Evolutionary conservation across 2,329 filamentous ascomycete species (phyloP).

Genomic region (Pseudonectria buxi): DNA sequence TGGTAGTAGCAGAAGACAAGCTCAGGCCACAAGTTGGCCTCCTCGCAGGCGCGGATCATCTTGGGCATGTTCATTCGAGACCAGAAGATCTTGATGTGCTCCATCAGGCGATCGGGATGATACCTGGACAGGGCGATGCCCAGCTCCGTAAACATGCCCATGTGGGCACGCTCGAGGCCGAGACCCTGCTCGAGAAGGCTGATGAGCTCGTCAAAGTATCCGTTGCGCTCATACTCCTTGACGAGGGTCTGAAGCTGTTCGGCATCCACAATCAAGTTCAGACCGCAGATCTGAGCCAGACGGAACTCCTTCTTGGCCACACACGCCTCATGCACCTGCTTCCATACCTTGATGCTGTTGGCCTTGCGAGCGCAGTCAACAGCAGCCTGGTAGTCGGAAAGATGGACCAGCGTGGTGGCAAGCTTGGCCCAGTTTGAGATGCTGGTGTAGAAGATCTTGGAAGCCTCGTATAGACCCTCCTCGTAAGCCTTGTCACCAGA

Average conservation of each 20-base stretch:
- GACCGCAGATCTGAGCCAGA: slow-evolving; percentile 94
- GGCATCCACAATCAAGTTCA: slow-evolving; percentile 95
- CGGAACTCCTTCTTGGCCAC: slow-evolving; percentile 98
- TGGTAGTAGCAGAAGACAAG: slow-evolving; percentile 97
- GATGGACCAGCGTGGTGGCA: slow-evolving; percentile 93
- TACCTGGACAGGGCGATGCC: slow-evolving; percentile 92
- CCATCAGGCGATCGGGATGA: slow-evolving; percentile 93
- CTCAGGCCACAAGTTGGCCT: slow-evolving; percentile 94
- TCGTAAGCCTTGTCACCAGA: slow-evolving; percentile 97
- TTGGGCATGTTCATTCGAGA: slow-evolving; percentile 95
- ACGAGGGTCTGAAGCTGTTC: slow-evolving; percentile 91
- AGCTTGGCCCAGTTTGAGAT: slow-evolving; percentile 99
- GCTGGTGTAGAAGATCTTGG: slow-evolving; percentile 97
- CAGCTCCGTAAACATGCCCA: slow-evolving; percentile 94
- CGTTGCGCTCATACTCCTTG: slow-evolving; percentile 92
- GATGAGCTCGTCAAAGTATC: slow-evolving; percentile 98
- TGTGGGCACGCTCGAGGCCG: slow-evolving; percentile 84
- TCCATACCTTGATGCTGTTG: slow-evolving; percentile 99
- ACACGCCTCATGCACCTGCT: slow-evolving; percentile 94
- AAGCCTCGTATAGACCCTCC: slow-evolving; percentile 89
- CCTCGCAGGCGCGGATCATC: slow-evolving; percentile 88
- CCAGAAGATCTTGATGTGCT: slow-evolving; percentile 99
- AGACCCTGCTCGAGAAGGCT: slow-evolving; percentile 88
- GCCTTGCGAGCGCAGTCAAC: slow-evolving; percentile 97
- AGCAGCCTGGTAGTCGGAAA: slow-evolving; percentile 93